phyloP scores from a whole-genome alignment of 1,284 basidiomycete genomes.

The Kalmanozyma brasiliensis region DNA sequence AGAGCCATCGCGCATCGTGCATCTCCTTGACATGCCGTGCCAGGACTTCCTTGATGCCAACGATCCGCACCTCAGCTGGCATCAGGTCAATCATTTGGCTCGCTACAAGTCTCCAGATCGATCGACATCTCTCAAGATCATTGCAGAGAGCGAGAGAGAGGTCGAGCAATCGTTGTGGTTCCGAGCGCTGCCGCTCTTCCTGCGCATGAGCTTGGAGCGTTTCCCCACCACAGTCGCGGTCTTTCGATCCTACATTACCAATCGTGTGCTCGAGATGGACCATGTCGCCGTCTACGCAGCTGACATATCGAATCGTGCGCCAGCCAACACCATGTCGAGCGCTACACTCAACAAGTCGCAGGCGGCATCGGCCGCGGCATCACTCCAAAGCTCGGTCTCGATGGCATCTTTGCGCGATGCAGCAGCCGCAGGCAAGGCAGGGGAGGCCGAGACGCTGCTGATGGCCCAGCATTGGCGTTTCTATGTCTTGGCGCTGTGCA shows the following conservation, averaged over 20 bases:
- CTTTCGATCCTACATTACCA: conserved; percentile 67
- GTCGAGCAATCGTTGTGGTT: conserved; percentile 70
- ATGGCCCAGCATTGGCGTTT: conserved; percentile 86
- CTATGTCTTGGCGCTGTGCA: conserved; percentile 84
- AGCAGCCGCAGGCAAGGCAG: conserved; percentile 53
- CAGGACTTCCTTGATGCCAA: conserved; percentile 49
- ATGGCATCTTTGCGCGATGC: conserved; percentile 43
- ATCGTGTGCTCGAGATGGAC: conserved; percentile 69
- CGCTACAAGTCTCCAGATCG: conserved; percentile 47
- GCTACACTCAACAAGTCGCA: conserved; percentile 38
- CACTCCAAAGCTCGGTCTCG: conserved; percentile 33
- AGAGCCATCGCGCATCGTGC: conserved; percentile 58
- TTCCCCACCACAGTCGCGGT: conserved; percentile 68
- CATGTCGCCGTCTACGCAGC: conserved; percentile 68
- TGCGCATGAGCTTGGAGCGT: conserved; percentile 66
- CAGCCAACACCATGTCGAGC: conserved; percentile 18
- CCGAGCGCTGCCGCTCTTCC: conserved; percentile 68
- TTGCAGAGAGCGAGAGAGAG: conserved; percentile 69
- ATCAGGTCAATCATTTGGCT: conserved; percentile 49
- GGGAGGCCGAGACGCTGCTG: conserved; percentile 72
- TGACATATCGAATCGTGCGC: conserved; percentile 54
- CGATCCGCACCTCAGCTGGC: conserved; percentile 44
- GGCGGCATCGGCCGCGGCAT: conserved; percentile 22
- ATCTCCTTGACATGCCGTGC: conserved; percentile 57
- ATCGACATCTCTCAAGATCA: conserved; percentile 44